Percentiles rank a stretch among this genome's conserved stretches.
phyloP scores from a whole-genome alignment of 106 monocot species.

The Dendrobium huoshanense region DNA sequence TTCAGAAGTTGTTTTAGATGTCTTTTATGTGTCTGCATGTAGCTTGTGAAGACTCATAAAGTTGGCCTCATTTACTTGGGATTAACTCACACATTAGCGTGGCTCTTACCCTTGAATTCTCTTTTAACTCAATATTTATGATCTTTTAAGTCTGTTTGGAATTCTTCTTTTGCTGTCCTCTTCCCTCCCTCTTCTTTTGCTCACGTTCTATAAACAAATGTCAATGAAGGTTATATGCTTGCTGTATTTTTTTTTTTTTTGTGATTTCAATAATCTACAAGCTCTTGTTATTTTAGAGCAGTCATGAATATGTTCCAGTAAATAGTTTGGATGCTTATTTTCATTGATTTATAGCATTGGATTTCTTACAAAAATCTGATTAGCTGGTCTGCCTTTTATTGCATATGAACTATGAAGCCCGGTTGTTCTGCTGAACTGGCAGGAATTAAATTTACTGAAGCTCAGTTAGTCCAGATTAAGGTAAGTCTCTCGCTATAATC shows the following conservation, averaged over 20 bases:
- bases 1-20: no score
- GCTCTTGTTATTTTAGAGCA: background rate
- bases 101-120: background rate
- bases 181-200: background rate
- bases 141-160: background rate
- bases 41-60: no score
- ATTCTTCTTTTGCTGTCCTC: background rate
- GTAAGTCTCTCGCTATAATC: slow-evolving; percentile 9
- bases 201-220: background rate
- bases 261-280: background rate
- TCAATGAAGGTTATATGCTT: background rate
- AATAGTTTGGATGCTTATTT: background rate
- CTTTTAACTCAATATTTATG: background rate
- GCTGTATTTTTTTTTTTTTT: background rate
- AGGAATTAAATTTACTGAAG: slow-evolving; percentile 72
- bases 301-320: background rate
- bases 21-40: no score
- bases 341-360: background rate
- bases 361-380: background rate
- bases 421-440: slow-evolving; percentile 84
- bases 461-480: slow-evolving; percentile 78
- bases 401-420: slow-evolving; percentile 65
- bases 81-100: background rate
- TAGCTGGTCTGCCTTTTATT: slow-evolving; percentile 3
- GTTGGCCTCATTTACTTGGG: no score